These are phyloP conservation scores for Triangularia setosa DNA, from an alignment of 2,329 filamentous ascomycete genomes.

Conservation along the genomic window DNA sequence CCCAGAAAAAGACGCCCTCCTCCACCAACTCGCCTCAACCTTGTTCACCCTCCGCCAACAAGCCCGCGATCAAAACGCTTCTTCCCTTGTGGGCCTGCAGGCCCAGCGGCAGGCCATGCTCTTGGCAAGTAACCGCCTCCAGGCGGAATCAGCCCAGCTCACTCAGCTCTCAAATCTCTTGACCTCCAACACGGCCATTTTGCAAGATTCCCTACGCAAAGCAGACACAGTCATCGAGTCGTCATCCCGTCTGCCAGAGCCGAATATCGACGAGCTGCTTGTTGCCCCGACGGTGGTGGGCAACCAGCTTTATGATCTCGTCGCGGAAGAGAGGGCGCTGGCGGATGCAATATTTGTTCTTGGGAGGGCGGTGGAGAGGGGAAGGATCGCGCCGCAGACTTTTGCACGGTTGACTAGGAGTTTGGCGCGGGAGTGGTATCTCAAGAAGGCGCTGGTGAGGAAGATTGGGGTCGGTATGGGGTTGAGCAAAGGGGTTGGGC, in stretches of 20 bases:
- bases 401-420: constrained; percentile 75
- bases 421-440: constrained; percentile 73
- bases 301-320: constrained; percentile 84
- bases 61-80: constrained; percentile 66
- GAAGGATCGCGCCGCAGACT: constrained; percentile 64
- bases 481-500: constrained; percentile 35
- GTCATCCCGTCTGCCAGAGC: constrained; percentile 64
- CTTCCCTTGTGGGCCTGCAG: constrained; percentile 69
- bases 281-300: constrained; percentile 92
- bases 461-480: constrained; percentile 79
- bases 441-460: constrained; percentile 75
- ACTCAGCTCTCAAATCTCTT: constrained; percentile 68
- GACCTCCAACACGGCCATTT: constrained; percentile 70
- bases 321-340: constrained; percentile 82
- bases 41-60: constrained; percentile 66
- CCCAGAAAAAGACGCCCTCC: constrained; percentile 86
- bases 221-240: constrained; percentile 75
- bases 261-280: constrained; percentile 82
- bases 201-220: constrained; percentile 71
- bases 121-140: constrained; percentile 63
- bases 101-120: constrained; percentile 78
- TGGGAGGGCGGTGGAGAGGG: constrained; percentile 68
- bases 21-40: constrained; percentile 69
- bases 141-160: constrained; percentile 69
- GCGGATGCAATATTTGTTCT: constrained; percentile 84